phyloP scores from a whole-genome alignment of 2,329 filamentous ascomycete species.

The Orbilia brochopaga region DNA sequence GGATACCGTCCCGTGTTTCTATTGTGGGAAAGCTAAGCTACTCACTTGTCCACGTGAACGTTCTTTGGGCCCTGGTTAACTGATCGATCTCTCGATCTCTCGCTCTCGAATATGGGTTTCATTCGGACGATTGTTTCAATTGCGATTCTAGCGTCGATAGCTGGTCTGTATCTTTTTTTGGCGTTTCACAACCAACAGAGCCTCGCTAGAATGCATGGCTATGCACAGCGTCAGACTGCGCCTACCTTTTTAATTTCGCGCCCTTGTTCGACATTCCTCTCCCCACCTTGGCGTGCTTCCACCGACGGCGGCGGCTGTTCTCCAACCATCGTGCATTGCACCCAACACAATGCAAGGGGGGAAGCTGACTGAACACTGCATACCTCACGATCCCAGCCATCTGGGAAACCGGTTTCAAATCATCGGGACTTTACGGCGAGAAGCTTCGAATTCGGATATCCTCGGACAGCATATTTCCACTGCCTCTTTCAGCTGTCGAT shows the following conservation, averaged over 20 bases:
- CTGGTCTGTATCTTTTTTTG: constrained; percentile 39
- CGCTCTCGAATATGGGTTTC: background rate
- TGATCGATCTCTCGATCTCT: constrained; percentile 4
- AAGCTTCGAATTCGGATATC: background rate
- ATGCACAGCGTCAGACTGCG: constrained; percentile 20
- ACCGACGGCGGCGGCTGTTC: background rate
- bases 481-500: background rate
- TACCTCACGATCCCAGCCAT: constrained; percentile 22
- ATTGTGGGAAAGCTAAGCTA: constrained; percentile 36
- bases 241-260: background rate
- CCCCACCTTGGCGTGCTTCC: too few relatives aligned
- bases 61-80: constrained; percentile 18
- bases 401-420: constrained; percentile 34
- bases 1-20: constrained; percentile 47
- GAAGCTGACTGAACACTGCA: constrained; percentile 21
- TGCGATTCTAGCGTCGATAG: background rate
- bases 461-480: background rate
- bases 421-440: background rate
- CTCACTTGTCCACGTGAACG: constrained; percentile 45
- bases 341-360: constrained; percentile 18
- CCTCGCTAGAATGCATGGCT: constrained; percentile 31
- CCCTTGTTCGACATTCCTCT: constrained; percentile 8
- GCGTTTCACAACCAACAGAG: constrained; percentile 8
- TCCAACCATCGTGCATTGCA: background rate
- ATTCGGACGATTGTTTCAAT: constrained; percentile 4